phyloP scores from a whole-genome alignment of 441 rosid genomes.

The Erodium chrysanthum region DNA sequence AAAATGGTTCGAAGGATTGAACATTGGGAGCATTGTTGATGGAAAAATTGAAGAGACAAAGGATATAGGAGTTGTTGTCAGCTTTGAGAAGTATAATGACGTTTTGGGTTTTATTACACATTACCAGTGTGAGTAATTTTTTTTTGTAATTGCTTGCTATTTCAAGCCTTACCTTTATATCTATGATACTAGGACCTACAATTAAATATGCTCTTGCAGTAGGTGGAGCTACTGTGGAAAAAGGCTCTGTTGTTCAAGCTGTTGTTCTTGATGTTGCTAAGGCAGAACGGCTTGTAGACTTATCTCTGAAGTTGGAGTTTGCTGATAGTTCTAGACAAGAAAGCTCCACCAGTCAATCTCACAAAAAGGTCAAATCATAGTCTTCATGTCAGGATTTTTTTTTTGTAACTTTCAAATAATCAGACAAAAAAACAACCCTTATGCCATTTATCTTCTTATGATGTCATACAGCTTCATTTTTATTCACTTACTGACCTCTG shows the following conservation, averaged over 20 bases:
- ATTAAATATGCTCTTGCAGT: constrained; percentile 35
- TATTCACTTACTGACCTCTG: neutral
- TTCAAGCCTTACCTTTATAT: constrained; percentile 7
- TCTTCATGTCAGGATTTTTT: constrained; percentile 4
- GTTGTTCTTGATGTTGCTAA: constrained; percentile 75
- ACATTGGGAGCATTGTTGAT: constrained; percentile 55
- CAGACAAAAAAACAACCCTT: neutral
- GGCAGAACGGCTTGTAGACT: constrained; percentile 74
- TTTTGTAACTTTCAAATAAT: neutral
- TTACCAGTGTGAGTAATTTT: constrained; percentile 55
- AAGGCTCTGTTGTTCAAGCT: constrained; percentile 59
- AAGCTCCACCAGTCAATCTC: constrained; percentile 28
- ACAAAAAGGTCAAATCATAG: constrained; percentile 48
- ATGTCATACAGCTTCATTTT: neutral
- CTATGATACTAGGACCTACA: constrained; percentile 12
- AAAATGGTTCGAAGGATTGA: constrained; percentile 66
- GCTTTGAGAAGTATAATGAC: constrained; percentile 50
- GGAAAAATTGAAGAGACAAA: constrained; percentile 66
- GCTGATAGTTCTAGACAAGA: constrained; percentile 32
- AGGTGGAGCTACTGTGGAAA: constrained; percentile 42
- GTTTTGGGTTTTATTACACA: constrained; percentile 76
- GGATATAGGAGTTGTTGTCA: constrained; percentile 73
- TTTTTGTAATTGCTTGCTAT: constrained; percentile 7
- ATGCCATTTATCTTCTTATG: neutral
- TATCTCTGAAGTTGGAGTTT: constrained; percentile 73